Percentiles rank a stretch among this genome's conserved stretches.
Conservation (phyloP, 1,139 yeast genomes). For the Taiozyma sp. region DNA sequence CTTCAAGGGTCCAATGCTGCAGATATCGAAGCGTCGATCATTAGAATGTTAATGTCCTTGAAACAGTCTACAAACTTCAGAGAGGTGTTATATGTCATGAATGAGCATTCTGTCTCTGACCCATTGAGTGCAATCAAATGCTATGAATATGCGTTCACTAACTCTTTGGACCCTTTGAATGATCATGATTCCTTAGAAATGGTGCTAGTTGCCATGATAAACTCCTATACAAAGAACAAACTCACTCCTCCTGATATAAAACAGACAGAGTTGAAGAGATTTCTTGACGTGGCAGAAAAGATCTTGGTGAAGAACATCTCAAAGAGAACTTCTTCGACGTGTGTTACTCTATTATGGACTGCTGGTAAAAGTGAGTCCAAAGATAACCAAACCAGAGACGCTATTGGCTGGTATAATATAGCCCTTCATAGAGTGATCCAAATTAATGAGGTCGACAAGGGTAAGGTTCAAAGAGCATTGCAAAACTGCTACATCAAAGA, state of each 20-base stretch:
- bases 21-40: conserved; percentile 22
- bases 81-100: conserved; percentile 17
- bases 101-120: conserved; percentile 17
- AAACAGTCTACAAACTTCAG: conserved; percentile 15
- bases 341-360: conserved; percentile 30
- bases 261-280: conserved; percentile 8
- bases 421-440: conserved; percentile 23
- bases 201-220: conserved; percentile 16
- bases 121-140: conserved; percentile 25
- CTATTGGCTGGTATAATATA: conserved; percentile 26
- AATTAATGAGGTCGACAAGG: conserved; percentile 21
- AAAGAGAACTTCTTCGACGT: conserved; percentile 22
- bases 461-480: conserved; percentile 27
- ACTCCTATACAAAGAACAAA: conserved; percentile 9
- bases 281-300: conserved; percentile 24
- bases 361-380: conserved; percentile 24
- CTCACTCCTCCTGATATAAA: conserved; percentile 5
- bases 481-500: conserved; percentile 22
- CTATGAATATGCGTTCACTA: conserved; percentile 25
- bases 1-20: conserved; percentile 2
- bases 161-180: conserved; percentile 15
- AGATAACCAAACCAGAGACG: conserved; percentile 11
- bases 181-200: conserved; percentile 24
- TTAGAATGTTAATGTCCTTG: conserved; percentile 26
- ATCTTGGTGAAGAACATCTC: conserved; percentile 21